Evolutionary conservation across 108 stramenopile genomes (phyloP).

Genomic region (Mediolabrus comicus): DNA sequence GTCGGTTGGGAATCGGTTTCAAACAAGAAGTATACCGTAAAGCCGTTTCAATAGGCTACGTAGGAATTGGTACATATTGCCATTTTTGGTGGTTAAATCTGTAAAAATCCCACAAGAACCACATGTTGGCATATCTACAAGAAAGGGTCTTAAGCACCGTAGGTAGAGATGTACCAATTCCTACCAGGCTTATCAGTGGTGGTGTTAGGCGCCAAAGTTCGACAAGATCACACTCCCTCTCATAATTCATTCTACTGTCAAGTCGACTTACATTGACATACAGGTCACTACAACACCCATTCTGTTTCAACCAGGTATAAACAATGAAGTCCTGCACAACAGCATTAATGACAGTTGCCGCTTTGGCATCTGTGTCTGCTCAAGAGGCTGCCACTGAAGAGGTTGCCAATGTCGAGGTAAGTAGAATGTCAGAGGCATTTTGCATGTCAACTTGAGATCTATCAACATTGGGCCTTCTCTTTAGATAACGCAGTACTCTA

Average conservation of each 20-base stretch:
- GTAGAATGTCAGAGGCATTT: neutral
- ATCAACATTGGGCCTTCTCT: neutral
- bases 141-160: neutral
- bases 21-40: too few species aligned
- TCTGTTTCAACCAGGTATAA: neutral
- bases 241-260: too few species aligned
- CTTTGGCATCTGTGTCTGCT: neutral
- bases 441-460: neutral
- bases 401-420: neutral
- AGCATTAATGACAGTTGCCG: neutral
- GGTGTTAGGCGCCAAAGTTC: neutral
- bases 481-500: too few species aligned
- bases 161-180: neutral
- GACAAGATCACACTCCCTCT: neutral
- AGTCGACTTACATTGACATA: too few species aligned
- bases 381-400: neutral
- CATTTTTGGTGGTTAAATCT: too few species aligned
- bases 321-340: neutral
- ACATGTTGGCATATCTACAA: neutral
- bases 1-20: too few species aligned
- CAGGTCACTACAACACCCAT: too few species aligned
- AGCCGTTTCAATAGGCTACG: too few species aligned
- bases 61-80: neutral
- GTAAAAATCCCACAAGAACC: neutral
- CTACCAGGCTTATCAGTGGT: neutral